Conservation (phyloP, 139 green algal genomes). For the Chlorella sp. region DNA sequence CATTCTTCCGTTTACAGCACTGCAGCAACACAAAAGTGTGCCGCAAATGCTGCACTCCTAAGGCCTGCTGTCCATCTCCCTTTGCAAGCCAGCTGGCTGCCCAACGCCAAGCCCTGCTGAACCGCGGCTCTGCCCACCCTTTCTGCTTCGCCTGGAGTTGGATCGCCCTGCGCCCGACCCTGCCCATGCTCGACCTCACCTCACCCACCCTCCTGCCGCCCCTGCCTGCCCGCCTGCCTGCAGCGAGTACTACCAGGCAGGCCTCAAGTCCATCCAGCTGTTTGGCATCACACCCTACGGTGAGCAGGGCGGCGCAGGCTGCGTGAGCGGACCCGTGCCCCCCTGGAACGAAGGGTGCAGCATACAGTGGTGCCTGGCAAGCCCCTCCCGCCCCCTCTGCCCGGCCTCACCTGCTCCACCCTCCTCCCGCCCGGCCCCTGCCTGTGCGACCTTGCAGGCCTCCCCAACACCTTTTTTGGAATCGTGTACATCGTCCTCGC, state of each 20-base stretch:
- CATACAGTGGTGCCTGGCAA: background rate
- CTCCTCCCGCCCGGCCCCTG: background rate
- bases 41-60: no score
- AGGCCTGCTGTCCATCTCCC: background rate
- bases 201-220: background rate
- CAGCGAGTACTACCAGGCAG: constrained; percentile 48
- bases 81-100: no score
- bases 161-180: no score
- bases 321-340: no score
- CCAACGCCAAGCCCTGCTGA: no score
- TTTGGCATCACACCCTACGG: constrained; percentile 52
- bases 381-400: background rate
- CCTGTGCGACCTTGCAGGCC: background rate
- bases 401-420: background rate
- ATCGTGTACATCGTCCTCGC: constrained; percentile 54
- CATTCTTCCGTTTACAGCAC: no score
- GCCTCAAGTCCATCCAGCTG: constrained; percentile 25
- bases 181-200: background rate
- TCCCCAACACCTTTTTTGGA: constrained; percentile 47
- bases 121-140: no score
- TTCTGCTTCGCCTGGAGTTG: no score
- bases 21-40: no score
- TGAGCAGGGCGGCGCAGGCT: background rate
- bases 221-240: background rate
- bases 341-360: background rate